Conservation (phyloP, 2,329 filamentous ascomycete genomes). For the Ophiostoma novo-ulmi region DNA sequence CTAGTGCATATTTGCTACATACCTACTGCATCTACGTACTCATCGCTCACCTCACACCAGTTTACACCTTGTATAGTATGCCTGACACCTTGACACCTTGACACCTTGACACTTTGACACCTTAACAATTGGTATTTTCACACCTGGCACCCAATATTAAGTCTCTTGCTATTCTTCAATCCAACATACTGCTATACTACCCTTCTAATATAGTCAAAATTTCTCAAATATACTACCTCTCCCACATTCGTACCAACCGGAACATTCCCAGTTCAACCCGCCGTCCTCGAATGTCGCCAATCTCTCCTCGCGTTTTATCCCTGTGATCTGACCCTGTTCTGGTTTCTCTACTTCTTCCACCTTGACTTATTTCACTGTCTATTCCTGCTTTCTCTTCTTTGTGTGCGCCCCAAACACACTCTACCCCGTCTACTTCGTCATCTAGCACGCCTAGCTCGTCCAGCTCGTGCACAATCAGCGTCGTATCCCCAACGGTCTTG, state of each 20-base stretch:
- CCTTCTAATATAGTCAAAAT: not conserved
- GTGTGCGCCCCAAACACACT: too few relatives aligned
- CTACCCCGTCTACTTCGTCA: not conserved
- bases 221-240: not conserved
- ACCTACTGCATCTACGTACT: not conserved
- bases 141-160: not conserved
- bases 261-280: conserved; percentile 2
- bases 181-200: not conserved
- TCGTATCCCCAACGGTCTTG: not conserved
- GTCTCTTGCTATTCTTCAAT: not conserved
- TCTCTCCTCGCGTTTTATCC: conserved; percentile 8
- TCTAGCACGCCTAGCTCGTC: not conserved
- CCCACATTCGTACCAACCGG: conserved; percentile 10
- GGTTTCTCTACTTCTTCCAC: not conserved
- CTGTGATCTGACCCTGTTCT: conserved; percentile 11
- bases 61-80: too few relatives aligned
- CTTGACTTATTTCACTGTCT: not conserved
- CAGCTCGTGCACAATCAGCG: conserved; percentile 2
- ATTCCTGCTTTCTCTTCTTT: not conserved
- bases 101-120: not conserved
- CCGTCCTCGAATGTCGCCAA: conserved; percentile 12
- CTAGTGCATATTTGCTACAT: not conserved
- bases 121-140: not conserved
- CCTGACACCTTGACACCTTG: not conserved
- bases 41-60: not conserved